A percentile compares a stretch with the other conserved stretches of the same genome.
Conservation (phyloP, 371 early-diverging fungal species). For the Fennellomyces sp. region DNA sequence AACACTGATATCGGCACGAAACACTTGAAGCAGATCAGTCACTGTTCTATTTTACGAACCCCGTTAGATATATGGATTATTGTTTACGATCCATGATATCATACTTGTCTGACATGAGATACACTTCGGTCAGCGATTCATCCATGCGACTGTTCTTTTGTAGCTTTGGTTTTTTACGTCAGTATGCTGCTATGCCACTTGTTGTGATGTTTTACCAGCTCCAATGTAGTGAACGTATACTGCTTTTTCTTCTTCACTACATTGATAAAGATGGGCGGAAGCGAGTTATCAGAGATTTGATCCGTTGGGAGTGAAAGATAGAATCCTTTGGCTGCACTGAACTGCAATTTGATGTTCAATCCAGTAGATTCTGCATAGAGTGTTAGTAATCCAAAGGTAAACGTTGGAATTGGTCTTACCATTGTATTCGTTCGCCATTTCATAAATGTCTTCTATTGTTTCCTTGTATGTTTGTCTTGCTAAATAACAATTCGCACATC, state of each 20-base stretch:
- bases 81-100: no score
- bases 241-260: constrained; percentile 62
- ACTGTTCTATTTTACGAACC: constrained; percentile 51
- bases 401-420: constrained; percentile 29
- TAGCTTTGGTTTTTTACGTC: constrained; percentile 18
- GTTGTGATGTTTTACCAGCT: constrained; percentile 68
- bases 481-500: constrained; percentile 1
- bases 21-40: constrained; percentile 54
- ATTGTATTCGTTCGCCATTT: constrained; percentile 63
- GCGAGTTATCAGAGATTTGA: constrained; percentile 23
- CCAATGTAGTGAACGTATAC: constrained; percentile 75
- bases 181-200: neutral
- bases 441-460: constrained; percentile 81
- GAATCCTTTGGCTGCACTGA: constrained; percentile 64
- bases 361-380: constrained; percentile 33
- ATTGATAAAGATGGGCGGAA: constrained; percentile 66
- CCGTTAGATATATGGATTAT: neutral
- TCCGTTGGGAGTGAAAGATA: constrained; percentile 53
- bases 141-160: constrained; percentile 70
- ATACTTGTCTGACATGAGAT: constrained; percentile 80
- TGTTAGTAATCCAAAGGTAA: neutral
- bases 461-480: constrained; percentile 88
- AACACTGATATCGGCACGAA: constrained; percentile 63
- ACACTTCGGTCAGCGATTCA: constrained; percentile 87
- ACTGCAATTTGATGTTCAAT: constrained; percentile 70